phyloP scores from a whole-genome alignment of 805 yeast genomes.

The Zygosaccharomyces lentus region DNA sequence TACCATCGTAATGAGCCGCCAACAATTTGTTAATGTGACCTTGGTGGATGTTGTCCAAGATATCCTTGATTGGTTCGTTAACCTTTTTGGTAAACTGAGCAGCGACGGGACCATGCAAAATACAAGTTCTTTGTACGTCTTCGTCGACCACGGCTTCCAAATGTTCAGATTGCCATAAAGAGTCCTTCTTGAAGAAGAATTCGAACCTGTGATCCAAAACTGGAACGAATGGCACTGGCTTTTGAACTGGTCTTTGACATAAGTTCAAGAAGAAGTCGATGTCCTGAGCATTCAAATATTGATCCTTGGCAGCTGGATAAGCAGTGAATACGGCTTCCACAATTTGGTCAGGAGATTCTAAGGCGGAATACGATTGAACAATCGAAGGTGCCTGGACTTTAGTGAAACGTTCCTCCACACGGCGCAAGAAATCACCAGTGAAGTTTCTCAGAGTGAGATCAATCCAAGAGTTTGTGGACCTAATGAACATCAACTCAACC shows the following conservation, averaged over 20 bases:
- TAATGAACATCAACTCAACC: conserved; percentile 83
- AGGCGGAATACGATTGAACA: conserved; percentile 66
- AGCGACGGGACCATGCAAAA: conserved; percentile 97
- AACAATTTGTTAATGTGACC: conserved; percentile 77
- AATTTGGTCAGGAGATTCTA: conserved; percentile 61
- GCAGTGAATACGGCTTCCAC: conserved; percentile 56
- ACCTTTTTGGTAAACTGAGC: conserved; percentile 84
- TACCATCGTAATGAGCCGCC: conserved; percentile 65
- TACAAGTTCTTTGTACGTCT: conserved; percentile 99
- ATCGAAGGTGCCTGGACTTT: conserved; percentile 54
- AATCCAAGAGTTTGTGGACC: conserved; percentile 78
- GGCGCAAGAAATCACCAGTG: conserved; percentile 78
- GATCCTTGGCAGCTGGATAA: conserved; percentile 72
- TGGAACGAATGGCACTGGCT: conserved; percentile 98
- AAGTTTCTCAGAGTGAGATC: conserved; percentile 82
- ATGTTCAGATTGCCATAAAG: conserved; percentile 98
- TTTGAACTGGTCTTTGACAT: conserved; percentile 80
- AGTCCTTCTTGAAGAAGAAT: conserved; percentile 96
- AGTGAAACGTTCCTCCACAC: conserved; percentile 96
- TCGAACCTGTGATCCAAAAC: conserved; percentile 91
- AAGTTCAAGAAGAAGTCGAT: conserved; percentile 84
- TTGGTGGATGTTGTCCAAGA: conserved; percentile 81
- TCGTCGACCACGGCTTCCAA: conserved; percentile 92
- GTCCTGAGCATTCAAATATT: conserved; percentile 91
- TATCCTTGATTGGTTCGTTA: conserved; percentile 88